Base-by-base conservation (phyloP, 2,329 filamentous ascomycete genomes). In the Dactylonectria macrodidyma region DNA sequence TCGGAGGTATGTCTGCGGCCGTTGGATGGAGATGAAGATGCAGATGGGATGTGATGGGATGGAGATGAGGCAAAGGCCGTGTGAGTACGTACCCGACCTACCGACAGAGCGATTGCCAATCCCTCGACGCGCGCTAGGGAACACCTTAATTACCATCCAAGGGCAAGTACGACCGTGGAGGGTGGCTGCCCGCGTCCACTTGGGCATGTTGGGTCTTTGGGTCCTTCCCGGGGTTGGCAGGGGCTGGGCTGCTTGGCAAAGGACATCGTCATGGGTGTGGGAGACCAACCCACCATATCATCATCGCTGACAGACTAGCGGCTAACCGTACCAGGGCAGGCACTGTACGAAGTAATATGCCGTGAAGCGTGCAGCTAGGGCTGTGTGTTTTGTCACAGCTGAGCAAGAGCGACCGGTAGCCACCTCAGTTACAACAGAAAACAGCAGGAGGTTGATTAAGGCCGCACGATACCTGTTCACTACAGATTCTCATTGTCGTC, bases 61-160 rank as follows among this genome's bases (percentile, higher is more conserved):
- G 44, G 52, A 50, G 44, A 57, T 24, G 22, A 51, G 41, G 41
- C 14, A 26, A 58, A 10, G 30, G 56, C 26, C n/a, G 36, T 22
- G 30, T 11, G 19, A 19, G 26, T 30, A 7, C 4, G 26, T 30
- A 30, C 26, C 26, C 26, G 26, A 30, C 26, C 26, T 30, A 34
- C 11, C 47, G n/a, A 36, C 22, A n/a, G 30, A 50, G 5, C 33
- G 41, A 50, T 62, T 62, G 60, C 52, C 60, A 62, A 57, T 34
- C 33, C 44, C 22, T 41, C 60, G 60, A 38, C n/a, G 60, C 51
- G 52, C 60, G 60, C 60, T 62, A 62, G 41, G 30, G 30, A 41
- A 62, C 52, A 62, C 60, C 60, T 62, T 62, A 62, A 62, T 62
- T 57, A 57, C 48, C 14, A 47, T n/a, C 41, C 41, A 47, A 54